A percentile compares a stretch with the other conserved stretches of the same genome.
Conservation (phyloP, 345 rosid genomes). For the Salix koriyanagi region DNA sequence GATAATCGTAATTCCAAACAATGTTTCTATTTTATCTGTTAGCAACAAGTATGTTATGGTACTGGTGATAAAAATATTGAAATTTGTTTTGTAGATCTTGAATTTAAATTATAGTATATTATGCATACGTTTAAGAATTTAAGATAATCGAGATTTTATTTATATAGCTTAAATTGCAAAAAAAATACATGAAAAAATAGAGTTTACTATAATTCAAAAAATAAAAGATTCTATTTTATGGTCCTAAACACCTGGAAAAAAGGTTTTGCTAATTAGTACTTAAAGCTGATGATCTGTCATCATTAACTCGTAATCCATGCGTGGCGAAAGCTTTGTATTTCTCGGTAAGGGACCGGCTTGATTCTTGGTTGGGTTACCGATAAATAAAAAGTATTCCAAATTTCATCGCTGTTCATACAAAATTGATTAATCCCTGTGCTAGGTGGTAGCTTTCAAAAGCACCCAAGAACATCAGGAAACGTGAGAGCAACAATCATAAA, state of each 20-base stretch:
- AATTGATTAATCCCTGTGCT: neutral
- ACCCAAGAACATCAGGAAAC: conserved; percentile 13
- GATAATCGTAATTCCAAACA: neutral
- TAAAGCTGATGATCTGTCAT: conserved; percentile 6
- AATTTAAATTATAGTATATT: no score
- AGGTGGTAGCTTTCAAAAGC: conserved; percentile 8
- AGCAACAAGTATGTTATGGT: no score
- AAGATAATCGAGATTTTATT: no score
- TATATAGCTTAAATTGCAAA: no score
- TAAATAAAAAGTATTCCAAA: conserved; percentile 20
- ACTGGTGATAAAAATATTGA: no score
- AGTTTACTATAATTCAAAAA: no score
- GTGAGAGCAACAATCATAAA: conserved; percentile 13
- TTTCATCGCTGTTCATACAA: neutral
- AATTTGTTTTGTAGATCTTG: no score
- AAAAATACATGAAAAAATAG: no score
- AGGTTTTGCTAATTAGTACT: neutral
- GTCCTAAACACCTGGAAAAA: neutral
- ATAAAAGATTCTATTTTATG: no score
- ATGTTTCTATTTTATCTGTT: neutral
- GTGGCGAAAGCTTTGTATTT: no score
- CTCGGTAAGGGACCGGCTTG: neutral
- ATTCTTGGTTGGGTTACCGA: conserved; percentile 15
- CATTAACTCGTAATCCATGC: conserved; percentile 9
- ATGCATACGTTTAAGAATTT: no score